phyloP scores from a whole-genome alignment of 2,329 filamentous ascomycete species.

The Pseudonectria foliicola region DNA sequence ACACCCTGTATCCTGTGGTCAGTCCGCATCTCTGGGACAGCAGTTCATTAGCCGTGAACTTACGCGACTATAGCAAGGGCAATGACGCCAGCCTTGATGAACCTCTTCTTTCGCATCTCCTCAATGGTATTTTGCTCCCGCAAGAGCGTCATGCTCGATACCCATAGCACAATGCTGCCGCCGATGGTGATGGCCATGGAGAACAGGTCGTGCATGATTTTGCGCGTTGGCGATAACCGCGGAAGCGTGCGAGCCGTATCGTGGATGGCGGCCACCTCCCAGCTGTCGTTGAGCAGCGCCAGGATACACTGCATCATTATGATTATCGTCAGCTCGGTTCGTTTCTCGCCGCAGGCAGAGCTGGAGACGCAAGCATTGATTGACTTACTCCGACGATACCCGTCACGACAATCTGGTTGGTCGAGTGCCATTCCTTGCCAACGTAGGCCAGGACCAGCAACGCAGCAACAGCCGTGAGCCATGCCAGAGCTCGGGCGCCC shows the following conservation, averaged over 20 bases:
- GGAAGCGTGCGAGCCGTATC: slow-evolving; percentile 20
- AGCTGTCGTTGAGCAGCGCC: slow-evolving; percentile 31
- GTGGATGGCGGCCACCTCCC: slow-evolving; percentile 26
- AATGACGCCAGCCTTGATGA: slow-evolving; percentile 16
- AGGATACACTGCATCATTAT: slow-evolving; percentile 19
- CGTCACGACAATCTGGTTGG: slow-evolving; percentile 22
- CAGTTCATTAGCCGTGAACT: slow-evolving; percentile 7
- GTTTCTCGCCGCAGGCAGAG: too few species aligned
- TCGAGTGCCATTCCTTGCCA: slow-evolving; percentile 25
- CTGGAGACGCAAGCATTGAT: not conserved
- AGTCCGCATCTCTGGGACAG: not conserved
- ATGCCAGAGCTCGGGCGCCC: slow-evolving; percentile 21
- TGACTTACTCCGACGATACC: slow-evolving; percentile 26
- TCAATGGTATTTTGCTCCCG: slow-evolving; percentile 3
- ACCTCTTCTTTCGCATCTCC: slow-evolving; percentile 10
- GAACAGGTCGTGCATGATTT: slow-evolving; percentile 27
- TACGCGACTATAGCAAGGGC: slow-evolving; percentile 19
- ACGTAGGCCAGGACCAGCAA: slow-evolving; percentile 27
- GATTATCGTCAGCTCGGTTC: slow-evolving; percentile 3
- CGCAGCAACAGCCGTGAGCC: slow-evolving; percentile 25
- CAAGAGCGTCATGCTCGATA: slow-evolving; percentile 16
- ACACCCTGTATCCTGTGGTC: slow-evolving; percentile 12
- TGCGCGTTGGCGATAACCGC: slow-evolving; percentile 20
- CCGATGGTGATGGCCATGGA: slow-evolving; percentile 27
- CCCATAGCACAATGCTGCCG: slow-evolving; percentile 27